Base-by-base conservation (phyloP, 2,329 filamentous ascomycete species). In the Pseudocercospora ulei region DNA sequence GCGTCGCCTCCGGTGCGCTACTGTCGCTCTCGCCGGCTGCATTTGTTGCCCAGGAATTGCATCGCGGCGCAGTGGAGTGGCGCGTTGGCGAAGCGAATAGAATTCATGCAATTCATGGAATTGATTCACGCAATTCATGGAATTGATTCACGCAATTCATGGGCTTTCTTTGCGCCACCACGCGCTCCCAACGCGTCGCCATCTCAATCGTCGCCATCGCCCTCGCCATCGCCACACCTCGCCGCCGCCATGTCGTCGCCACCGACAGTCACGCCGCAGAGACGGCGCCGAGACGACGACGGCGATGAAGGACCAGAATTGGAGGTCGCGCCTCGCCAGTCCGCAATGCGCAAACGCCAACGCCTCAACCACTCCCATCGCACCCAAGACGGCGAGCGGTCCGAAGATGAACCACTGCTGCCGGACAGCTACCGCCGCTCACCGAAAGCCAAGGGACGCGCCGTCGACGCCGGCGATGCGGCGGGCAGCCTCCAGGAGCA, bases 371-470 rank as follows among this genome's bases (percentile, higher is more conserved):
- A 40, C 23, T 43, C 36, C n/a, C 43, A 44, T 23, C 7, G 35
- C 2, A 20, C 18, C 2, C 19, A 31, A 7, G 31, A 39, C 19
- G 30, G 23, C 11, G 30, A 16, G 6, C 28, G 45, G 39, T 12
- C 34, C 26, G 35, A 37, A 31, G 35, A 53, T 22, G 26, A 35
- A 13, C 49, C 54, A 20, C 13, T 62, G 3, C 52, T 62, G 3
- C 59, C 59, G 2, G 48, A 57, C 39, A 58, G 47, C 53, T 62
- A 55, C 38, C 53, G 56, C 24, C 53, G 56, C 44, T 56, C 52
- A 11, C 51, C 57, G 3, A 50, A 52, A 24, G 46, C 47, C 30
- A 48, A 49, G 29, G 39, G 43, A 12, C 43, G 43, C 25, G 36
- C 46, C 7, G 26, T 37, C 8, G 38, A 42, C 14, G 33, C 29